Conservation (phyloP, 768 basidiomycete species). For the Collybia mongolica region DNA sequence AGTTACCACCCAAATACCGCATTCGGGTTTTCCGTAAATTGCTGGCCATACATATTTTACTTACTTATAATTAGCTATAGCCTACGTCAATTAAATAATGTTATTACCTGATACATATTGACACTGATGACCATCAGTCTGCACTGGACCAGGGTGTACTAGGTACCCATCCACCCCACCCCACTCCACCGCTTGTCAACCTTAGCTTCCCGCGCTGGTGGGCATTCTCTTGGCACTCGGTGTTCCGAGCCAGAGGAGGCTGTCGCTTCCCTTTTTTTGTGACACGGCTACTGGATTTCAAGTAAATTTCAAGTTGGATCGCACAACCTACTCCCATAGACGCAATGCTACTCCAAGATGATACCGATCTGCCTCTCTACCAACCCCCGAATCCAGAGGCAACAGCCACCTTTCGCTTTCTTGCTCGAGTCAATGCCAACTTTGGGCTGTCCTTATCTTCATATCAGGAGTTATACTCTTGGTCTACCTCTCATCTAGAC, state of each 20-base stretch:
- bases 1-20: too few species aligned
- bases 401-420: conserved; percentile 50
- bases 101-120: too few species aligned
- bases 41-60: too few species aligned
- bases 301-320: background rate
- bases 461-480: conserved; percentile 65
- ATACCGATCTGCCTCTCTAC: conserved; percentile 36
- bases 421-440: conserved; percentile 46
- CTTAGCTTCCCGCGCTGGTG: background rate
- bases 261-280: background rate
- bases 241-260: background rate
- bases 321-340: background rate
- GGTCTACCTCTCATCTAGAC: conserved; percentile 62
- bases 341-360: conserved; percentile 2
- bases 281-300: conserved; percentile 5
- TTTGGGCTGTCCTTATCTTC: conserved; percentile 42
- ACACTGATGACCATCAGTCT: too few species aligned
- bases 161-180: too few species aligned
- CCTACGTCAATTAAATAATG: too few species aligned
- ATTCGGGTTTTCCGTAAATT: too few species aligned
- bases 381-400: conserved; percentile 37
- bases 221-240: conserved; percentile 6
- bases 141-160: too few species aligned
- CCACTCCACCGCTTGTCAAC: too few species aligned
- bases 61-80: too few species aligned